Percentiles rank a stretch among this genome's conserved stretches.
phyloP scores from a whole-genome alignment of 805 yeast genomes.

The Yarrowia osloensis region DNA sequence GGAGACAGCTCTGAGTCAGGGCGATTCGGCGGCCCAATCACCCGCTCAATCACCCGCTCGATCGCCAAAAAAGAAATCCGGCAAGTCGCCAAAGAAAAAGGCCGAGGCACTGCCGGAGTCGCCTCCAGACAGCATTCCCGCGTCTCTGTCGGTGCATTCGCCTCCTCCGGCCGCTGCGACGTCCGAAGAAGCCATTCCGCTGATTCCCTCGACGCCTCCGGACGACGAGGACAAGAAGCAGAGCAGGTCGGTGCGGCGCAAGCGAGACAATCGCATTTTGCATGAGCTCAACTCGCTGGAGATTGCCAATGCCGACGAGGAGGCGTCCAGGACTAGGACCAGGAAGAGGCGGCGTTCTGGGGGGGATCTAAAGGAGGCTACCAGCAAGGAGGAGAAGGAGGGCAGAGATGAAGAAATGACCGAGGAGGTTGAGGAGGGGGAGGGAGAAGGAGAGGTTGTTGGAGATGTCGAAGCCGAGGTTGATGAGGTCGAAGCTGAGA shows the following conservation, averaged over 20 bases:
- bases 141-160: background rate
- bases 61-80: background rate
- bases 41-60: too few species aligned
- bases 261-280: slow-evolving; percentile 11
- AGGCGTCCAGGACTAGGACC: too few species aligned
- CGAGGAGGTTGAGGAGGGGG: background rate
- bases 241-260: background rate
- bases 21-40: too few species aligned
- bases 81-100: background rate
- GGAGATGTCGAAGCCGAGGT: background rate
- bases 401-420: background rate
- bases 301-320: background rate
- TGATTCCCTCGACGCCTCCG: slow-evolving; percentile 17
- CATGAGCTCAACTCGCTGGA: slow-evolving; percentile 9
- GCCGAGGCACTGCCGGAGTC: background rate
- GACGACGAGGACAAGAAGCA: slow-evolving; percentile 7
- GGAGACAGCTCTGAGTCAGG: too few species aligned
- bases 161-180: background rate
- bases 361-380: too few species aligned
- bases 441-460: background rate
- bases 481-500: background rate
- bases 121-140: background rate
- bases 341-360: too few species aligned
- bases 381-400: background rate
- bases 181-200: background rate